Conservation (phyloP, 2,329 filamentous ascomycete species). For the Pseudonectria foliicola region DNA sequence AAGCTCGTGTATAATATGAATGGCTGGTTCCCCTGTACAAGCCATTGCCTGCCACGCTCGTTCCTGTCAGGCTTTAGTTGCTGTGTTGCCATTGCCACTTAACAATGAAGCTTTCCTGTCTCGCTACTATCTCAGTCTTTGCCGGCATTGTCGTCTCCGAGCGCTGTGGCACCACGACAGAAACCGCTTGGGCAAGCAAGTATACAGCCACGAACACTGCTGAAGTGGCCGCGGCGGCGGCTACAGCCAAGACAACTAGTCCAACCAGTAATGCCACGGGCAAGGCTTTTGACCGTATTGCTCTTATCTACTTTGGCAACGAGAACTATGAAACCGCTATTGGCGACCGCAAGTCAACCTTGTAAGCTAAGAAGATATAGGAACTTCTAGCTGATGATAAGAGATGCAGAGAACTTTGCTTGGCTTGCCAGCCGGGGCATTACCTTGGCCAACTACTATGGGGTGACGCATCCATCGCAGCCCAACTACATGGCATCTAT, state of each 20-base stretch:
- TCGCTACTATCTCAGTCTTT: too few relatives aligned
- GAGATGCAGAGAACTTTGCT: constrained; percentile 16
- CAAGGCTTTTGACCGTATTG: constrained; percentile 64
- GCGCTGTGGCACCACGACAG: too few relatives aligned
- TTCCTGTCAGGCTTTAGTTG: too few relatives aligned
- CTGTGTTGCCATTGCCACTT: too few relatives aligned
- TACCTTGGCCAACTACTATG: constrained; percentile 33
- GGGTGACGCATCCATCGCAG: constrained; percentile 57
- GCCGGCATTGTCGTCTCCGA: too few relatives aligned
- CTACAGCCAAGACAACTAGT: constrained; percentile 53
- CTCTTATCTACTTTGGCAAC: constrained; percentile 73
- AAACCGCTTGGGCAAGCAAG: constrained; percentile 27
- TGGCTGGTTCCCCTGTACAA: too few relatives aligned
- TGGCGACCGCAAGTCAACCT: constrained; percentile 45
- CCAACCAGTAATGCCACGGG: constrained; percentile 60
- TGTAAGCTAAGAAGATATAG: too few relatives aligned
- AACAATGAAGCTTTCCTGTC: too few relatives aligned
- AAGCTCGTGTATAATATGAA: too few relatives aligned
- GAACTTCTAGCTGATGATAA: neutral
- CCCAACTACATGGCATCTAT: constrained; percentile 61
- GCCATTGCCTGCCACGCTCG: too few relatives aligned
- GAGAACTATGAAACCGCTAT: constrained; percentile 60
- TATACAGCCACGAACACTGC: constrained; percentile 46
- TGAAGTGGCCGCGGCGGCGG: constrained; percentile 48
- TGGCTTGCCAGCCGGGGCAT: constrained; percentile 24